Percentiles rank a stretch among this genome's conserved stretches.
Conservation (phyloP, 1,284 basidiomycete species). For the Puccinia coronata region DNA sequence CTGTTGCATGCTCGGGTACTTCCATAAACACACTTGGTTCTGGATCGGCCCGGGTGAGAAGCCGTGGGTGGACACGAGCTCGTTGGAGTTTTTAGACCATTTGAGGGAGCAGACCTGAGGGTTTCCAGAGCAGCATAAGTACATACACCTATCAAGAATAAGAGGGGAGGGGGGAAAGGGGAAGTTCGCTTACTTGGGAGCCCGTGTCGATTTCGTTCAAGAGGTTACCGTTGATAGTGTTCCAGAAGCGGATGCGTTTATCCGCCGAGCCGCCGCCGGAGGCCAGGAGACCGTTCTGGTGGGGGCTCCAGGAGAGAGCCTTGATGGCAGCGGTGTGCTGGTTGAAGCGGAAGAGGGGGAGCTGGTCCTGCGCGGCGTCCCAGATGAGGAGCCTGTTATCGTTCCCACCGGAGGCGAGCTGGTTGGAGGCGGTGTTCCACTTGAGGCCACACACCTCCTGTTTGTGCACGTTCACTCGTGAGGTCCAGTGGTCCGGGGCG, state of each 20-base stretch:
- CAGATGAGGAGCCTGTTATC: conserved; percentile 98
- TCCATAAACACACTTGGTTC: conserved; percentile 98
- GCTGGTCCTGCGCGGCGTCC: conserved; percentile 56
- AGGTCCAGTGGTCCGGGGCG: conserved; percentile 70
- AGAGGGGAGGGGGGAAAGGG: background rate
- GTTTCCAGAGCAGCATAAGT: conserved; percentile 51
- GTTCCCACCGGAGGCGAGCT: conserved; percentile 85
- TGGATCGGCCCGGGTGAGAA: conserved; percentile 90
- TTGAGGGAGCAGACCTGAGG: conserved; percentile 93
- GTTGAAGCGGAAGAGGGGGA: conserved; percentile 86
- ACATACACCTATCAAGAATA: background rate
- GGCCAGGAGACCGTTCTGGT: conserved; percentile 84
- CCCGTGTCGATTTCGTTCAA: conserved; percentile 77
- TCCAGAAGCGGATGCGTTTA: conserved; percentile 98
- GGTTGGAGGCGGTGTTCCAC: conserved; percentile 74
- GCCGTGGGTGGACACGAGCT: conserved; percentile 95
- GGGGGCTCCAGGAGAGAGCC: conserved; percentile 96
- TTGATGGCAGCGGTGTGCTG: conserved; percentile 97
- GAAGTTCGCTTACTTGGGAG: conserved; percentile 65
- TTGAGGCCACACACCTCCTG: conserved; percentile 96
- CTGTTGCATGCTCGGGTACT: conserved; percentile 87
- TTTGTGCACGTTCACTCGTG: conserved; percentile 75
- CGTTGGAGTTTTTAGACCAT: conserved; percentile 90
- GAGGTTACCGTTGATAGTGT: conserved; percentile 74
- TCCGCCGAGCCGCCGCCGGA: conserved; percentile 93